Conservation (phyloP, 2,329 filamentous ascomycete genomes). For the Clonostachys rhizophaga region DNA sequence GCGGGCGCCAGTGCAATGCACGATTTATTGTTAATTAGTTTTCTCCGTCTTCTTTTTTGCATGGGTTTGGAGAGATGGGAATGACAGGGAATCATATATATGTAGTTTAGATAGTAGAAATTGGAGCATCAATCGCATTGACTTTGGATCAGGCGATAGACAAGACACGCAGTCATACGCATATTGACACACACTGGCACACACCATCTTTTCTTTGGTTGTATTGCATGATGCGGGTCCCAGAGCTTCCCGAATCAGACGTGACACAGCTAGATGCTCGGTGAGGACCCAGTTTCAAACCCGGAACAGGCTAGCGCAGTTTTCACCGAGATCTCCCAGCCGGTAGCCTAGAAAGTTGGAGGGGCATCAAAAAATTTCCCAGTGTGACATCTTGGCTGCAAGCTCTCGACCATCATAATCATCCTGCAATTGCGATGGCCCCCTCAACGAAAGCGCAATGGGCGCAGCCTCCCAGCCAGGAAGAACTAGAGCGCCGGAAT, state of each 20-base stretch:
- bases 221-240: no score
- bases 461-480: slow-evolving; percentile 36
- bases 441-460: slow-evolving; percentile 24
- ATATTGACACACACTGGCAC: no score
- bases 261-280: no score
- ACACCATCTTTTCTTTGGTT: no score
- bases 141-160: no score
- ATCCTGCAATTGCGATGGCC: slow-evolving; percentile 16
- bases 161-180: no score
- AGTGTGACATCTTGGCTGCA: background rate
- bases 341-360: slow-evolving; percentile 7
- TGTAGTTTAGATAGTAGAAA: background rate
- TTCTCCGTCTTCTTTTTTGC: background rate
- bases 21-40: no score
- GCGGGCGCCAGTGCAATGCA: no score
- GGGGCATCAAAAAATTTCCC: slow-evolving; percentile 23
- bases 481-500: slow-evolving; percentile 58
- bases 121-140: background rate
- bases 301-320: no score
- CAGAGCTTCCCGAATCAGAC: no score
- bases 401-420: no score
- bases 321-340: background rate
- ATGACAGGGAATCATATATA: background rate
- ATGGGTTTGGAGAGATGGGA: background rate
- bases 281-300: no score